These are phyloP conservation scores for Botrytis deweyae DNA, from an alignment of 2,329 filamentous ascomycete species.

Conservation along the genomic window DNA sequence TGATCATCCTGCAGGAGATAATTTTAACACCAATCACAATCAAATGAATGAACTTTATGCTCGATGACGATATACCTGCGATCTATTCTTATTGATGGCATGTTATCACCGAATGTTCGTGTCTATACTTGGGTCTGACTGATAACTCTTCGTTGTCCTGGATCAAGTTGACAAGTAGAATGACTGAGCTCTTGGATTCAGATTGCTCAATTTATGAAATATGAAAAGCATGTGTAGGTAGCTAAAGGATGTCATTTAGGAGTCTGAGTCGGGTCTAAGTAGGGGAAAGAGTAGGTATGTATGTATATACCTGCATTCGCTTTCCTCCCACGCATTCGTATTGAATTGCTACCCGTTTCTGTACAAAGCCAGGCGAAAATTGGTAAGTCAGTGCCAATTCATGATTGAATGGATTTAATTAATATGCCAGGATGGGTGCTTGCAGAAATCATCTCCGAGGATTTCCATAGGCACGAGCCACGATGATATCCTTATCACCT, in stretches of 20 bases:
- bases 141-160: background rate
- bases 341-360: background rate
- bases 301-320: background rate
- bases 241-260: background rate
- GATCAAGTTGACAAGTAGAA: background rate
- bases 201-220: background rate
- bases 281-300: background rate
- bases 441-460: constrained; percentile 24
- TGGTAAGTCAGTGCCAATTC: background rate
- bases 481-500: constrained; percentile 21
- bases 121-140: background rate
- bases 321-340: background rate
- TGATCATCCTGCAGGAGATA: constrained; percentile 24
- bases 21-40: constrained; percentile 30
- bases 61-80: constrained; percentile 26
- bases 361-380: background rate
- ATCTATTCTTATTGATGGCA: background rate
- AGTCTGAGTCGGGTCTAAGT: background rate
- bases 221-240: background rate
- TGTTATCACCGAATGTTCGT: background rate
- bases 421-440: constrained; percentile 11
- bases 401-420: background rate
- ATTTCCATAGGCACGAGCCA: constrained; percentile 21
- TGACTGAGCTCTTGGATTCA: too few relatives aligned
- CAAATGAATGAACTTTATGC: constrained; percentile 21